Conservation (phyloP, 148 eudicot species). For the Rhododendron simsii region DNA sequence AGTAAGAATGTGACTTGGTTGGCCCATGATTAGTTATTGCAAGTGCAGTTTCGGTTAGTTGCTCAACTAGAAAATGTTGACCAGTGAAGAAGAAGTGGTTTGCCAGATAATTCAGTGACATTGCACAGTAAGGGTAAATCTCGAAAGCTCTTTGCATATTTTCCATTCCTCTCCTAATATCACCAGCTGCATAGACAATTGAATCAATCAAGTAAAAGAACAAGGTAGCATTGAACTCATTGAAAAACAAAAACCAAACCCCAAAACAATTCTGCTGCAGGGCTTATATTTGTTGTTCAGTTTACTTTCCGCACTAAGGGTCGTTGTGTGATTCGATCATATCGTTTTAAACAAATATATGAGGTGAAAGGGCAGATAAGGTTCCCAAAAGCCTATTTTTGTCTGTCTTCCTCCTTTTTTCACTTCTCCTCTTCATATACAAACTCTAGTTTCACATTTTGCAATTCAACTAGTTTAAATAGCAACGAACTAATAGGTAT, state of each 20-base stretch:
- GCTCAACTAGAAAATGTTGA: constrained; percentile 97
- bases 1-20: constrained; percentile 95
- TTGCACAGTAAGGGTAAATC: constrained; percentile 81
- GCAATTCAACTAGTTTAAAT: constrained; percentile 1
- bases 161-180: constrained; percentile 84
- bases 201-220: background rate
- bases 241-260: background rate
- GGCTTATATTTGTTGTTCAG: background rate
- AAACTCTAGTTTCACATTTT: background rate
- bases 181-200: constrained; percentile 51
- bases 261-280: background rate
- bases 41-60: constrained; percentile 95
- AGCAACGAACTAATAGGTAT: background rate
- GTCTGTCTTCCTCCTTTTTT: background rate
- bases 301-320: background rate
- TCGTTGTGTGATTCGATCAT: background rate
- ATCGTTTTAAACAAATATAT: background rate
- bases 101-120: constrained; percentile 87
- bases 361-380: background rate
- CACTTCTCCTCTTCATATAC: background rate
- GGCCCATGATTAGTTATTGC: constrained; percentile 93
- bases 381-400: background rate
- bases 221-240: background rate
- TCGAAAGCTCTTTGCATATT: constrained; percentile 92
- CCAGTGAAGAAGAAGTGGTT: constrained; percentile 99